Base-by-base conservation (phyloP, 2,329 filamentous ascomycete species). In the Alternaria brassicicola region DNA sequence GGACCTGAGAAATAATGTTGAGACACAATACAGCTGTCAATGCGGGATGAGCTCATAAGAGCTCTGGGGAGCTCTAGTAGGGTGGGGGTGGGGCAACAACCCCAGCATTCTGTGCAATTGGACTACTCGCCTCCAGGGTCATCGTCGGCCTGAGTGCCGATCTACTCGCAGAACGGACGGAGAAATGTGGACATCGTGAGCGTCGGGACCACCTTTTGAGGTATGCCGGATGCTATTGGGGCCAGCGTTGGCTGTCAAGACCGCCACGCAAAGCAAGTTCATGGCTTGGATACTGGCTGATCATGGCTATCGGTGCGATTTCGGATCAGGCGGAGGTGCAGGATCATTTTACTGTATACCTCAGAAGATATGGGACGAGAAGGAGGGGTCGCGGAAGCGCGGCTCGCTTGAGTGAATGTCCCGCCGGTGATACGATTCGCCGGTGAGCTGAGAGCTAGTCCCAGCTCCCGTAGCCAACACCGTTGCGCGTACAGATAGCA, bases 21-120 rank as follows among this genome's bases (percentile, higher is more conserved):
- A 75, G 72, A 57, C 48, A 59, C 57, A 65, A 46, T 43, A 70
- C 59, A 71, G 65, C 66, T 70, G 58, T 57, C 30, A 59, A 60
- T 70, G 71, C 68, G 69, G 54, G 62, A 75, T 76, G 73, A 76
- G 72, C 71, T 75, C 75, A 76, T 76, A 56, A 30, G 45, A 70
- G 67, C 68, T 71, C 59, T 65, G 61, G 64, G 54, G 59, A 59
- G 59, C 69, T 67, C 61, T 69, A 63, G 64, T 55, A 64, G 65
- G 61, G 73, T 74, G 72, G 72, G 71, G 72, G 73, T 63, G 71
- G 72, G 72, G 72, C 67, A 67, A 52, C 63, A 61, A 63, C 57
- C 60, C 59, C 61, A 60, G 63, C 43, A 33, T 62, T 58, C 56
- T 54, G 49, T 64, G 62, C 64, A 66, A 69, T 62, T 45, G 59